Base-by-base conservation (phyloP, 768 basidiomycete species). In the Baorangia bicolor region DNA sequence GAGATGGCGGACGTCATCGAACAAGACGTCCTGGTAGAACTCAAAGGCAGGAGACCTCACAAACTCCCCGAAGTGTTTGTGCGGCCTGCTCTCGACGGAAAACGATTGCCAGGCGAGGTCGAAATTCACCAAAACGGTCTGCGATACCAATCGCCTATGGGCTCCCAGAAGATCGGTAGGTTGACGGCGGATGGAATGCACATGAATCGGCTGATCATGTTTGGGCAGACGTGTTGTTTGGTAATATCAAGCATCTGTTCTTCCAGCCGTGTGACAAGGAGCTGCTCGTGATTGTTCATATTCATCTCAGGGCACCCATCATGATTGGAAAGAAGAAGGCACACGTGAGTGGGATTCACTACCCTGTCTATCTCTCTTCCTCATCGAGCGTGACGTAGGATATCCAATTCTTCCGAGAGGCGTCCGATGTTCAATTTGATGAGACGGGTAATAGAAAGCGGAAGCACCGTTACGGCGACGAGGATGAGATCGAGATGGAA, bases 241-340 rank as follows among this genome's bases (percentile, higher is more conserved):
- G 85, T 75, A 99, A 99, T 71, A 88, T 99, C 77, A 97, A 96
- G 71, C 96, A 99, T 73, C 79, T 98, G 11, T 97, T 98, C 77
- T 98, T 99, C 83, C 97, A 99, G 68, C 96, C 97, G 2, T 98
- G 96, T 65, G 97, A 99, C 60, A 87, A 92, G 61, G 97, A 99
- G 71, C 77, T 98, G 20, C 80, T 98, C 50, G 95, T 97, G 52
- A 88, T 99, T 58, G 85, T 97, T 31, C 97, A 99, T 69, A 74
- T 97, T 48, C 92, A 98, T 70, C 80, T 99, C 48, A 97, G 84
- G 73, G 84, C 93, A 1, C 97, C 97, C 1, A 98, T 99, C 70
- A 96, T 98, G 83, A 92, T 99, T 62, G 96, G 97, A 58, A 98
- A 98, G 79, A 97, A 94, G 77, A 99, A 98, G 73, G 86, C 97